Conservation (phyloP, 805 yeast genomes). For the Zygosaccharomyces pseudorouxii region DNA sequence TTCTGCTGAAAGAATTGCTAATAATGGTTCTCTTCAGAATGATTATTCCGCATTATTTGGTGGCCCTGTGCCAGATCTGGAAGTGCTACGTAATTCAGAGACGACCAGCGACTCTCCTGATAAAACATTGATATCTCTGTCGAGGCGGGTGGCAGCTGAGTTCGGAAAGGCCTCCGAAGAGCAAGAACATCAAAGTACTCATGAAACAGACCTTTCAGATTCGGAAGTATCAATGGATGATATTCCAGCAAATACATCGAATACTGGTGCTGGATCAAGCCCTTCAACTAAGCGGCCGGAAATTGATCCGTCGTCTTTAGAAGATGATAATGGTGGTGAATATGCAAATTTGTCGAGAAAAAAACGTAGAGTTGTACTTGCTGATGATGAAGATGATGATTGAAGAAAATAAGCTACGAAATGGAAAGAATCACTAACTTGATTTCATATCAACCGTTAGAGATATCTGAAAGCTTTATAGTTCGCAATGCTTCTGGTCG, state of each 20-base stretch:
- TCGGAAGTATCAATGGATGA: constrained; percentile 5
- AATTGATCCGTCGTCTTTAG: neutral
- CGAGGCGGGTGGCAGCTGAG: constrained; percentile 15
- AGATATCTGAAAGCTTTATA: constrained; percentile 7
- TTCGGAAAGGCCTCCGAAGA: constrained; percentile 3
- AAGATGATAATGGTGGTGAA: constrained; percentile 7
- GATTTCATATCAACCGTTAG: neutral
- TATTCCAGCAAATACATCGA: neutral
- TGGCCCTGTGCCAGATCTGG: constrained; percentile 24
- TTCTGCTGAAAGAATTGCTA: constrained; percentile 27
- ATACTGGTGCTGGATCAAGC: neutral
- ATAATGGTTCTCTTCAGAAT: constrained; percentile 17
- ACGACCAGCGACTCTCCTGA: constrained; percentile 14
- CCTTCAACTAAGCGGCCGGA: neutral
- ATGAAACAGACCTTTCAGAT: constrained; percentile 3
- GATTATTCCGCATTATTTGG: constrained; percentile 30
- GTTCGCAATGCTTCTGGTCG: constrained; percentile 48
- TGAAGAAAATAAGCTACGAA: constrained; percentile 6
- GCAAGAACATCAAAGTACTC: neutral
- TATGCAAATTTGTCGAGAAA: constrained; percentile 13
- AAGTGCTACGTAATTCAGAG: constrained; percentile 2
- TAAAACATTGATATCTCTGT: constrained; percentile 15
- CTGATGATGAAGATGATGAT: constrained; percentile 22
- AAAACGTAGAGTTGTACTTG: constrained; percentile 29
- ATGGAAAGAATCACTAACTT: constrained; percentile 9